Conservation (phyloP, 2,329 filamentous ascomycete genomes). For the Colletotrichum tropicicola region DNA sequence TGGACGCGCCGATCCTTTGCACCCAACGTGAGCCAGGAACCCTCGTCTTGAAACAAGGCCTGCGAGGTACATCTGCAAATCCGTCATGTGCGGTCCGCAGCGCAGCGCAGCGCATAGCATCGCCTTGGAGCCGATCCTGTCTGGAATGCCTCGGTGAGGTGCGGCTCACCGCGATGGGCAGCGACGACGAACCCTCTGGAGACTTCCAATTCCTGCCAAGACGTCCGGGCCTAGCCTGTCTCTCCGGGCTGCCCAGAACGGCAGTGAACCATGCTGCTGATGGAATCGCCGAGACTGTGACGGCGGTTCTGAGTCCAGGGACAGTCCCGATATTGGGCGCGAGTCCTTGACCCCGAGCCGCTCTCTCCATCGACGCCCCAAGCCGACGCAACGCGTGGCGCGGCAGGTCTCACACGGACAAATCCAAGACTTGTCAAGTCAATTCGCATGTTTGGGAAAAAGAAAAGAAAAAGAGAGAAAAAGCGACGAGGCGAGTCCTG, state of each 20-base stretch:
- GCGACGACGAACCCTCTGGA: not conserved
- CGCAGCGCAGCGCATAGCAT: not conserved
- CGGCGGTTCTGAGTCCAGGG: conserved; percentile 1
- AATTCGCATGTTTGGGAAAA: conserved; percentile 6
- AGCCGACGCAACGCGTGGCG: conserved; percentile 13
- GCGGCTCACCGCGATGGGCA: conserved; percentile 14
- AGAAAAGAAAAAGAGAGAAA: not conserved
- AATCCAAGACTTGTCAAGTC: conserved; percentile 5
- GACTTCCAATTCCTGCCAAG: not conserved
- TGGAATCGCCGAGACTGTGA: conserved; percentile 1
- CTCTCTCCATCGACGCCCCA: conserved; percentile 14
- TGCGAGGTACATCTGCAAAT: not conserved
- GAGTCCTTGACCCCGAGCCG: too few relatives aligned
- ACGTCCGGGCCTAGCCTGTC: not conserved
- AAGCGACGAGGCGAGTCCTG: not conserved
- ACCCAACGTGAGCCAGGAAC: conserved; percentile 25
- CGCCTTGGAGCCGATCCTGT: not conserved
- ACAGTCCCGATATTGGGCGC: not conserved
- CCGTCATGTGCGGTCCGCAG: conserved; percentile 5
- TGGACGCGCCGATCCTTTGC: conserved; percentile 21
- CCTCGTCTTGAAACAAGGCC: conserved; percentile 19
- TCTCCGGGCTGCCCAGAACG: conserved; percentile 4
- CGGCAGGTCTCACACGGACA: conserved; percentile 4
- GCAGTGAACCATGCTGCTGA: conserved; percentile 5
- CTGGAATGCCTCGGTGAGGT: conserved; percentile 22